phyloP scores from a whole-genome alignment of 495 filamentous ascomycete species.

The Thermochaetoides thermophila region DNA sequence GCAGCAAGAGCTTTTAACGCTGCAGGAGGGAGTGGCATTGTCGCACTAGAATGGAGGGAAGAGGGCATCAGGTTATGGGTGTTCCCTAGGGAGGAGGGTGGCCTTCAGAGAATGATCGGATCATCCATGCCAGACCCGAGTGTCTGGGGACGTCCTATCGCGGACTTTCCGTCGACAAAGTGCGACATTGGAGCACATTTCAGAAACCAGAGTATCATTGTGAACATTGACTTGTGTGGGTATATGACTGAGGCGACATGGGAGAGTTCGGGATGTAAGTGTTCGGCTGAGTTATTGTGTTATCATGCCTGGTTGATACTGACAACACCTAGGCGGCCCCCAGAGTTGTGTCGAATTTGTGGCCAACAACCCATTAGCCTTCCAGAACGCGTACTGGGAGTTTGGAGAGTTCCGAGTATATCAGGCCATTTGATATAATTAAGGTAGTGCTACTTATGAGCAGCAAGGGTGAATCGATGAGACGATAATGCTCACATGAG shows the following conservation, averaged over 20 bases:
- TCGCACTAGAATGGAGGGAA: slow-evolving; percentile 48
- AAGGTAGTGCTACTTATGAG: too few species aligned
- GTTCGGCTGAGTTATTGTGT: slow-evolving; percentile 7
- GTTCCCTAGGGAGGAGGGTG: slow-evolving; percentile 27
- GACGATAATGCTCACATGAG: too few species aligned
- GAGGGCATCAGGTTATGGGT: slow-evolving; percentile 48
- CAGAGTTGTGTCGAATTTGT: slow-evolving; percentile 46
- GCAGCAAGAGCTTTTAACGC: slow-evolving; percentile 47
- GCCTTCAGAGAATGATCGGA: slow-evolving; percentile 32
- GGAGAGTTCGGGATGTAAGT: slow-evolving; percentile 27
- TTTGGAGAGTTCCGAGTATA: slow-evolving; percentile 53
- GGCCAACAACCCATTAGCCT: slow-evolving; percentile 44
- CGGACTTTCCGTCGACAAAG: slow-evolving; percentile 39
- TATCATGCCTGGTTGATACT: background rate
- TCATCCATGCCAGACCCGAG: slow-evolving; percentile 35
- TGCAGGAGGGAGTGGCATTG: slow-evolving; percentile 39
- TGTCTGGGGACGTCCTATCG: slow-evolving; percentile 42
- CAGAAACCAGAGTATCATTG: slow-evolving; percentile 48
- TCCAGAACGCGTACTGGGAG: slow-evolving; percentile 49
- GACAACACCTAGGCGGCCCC: slow-evolving; percentile 14
- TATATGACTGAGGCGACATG: slow-evolving; percentile 42
- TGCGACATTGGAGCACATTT: slow-evolving; percentile 51
- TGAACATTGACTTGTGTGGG: slow-evolving; percentile 57
- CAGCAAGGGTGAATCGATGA: too few species aligned
- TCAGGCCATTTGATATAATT: too few species aligned